These are phyloP conservation scores for Chaetomium olivaceum DNA, from an alignment of 2,329 filamentous ascomycete species.

Conservation along the genomic window DNA sequence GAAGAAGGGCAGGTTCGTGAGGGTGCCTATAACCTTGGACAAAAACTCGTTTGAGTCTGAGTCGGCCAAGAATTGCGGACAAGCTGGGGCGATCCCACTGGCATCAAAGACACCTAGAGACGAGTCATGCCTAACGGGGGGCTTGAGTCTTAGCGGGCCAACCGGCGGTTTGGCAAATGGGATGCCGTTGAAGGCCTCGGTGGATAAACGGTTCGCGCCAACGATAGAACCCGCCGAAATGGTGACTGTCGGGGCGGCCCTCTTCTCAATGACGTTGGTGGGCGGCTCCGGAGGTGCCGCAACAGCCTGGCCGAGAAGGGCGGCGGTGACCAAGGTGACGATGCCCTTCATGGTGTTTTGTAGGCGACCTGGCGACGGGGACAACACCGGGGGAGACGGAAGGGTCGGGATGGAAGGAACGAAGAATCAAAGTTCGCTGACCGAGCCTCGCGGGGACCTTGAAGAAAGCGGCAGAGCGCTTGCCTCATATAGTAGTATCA, in stretches of 20 bases:
- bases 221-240: slow-evolving; percentile 58
- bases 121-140: slow-evolving; percentile 61
- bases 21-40: slow-evolving; percentile 47
- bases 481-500: slow-evolving; percentile 18
- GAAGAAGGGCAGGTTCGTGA: slow-evolving; percentile 59
- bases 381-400: slow-evolving; percentile 5
- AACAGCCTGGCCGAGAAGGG: slow-evolving; percentile 26
- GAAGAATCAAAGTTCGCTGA: slow-evolving; percentile 14
- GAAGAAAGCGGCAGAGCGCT: neutral
- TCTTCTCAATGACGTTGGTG: slow-evolving; percentile 41
- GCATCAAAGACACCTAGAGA: slow-evolving; percentile 63
- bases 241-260: slow-evolving; percentile 53
- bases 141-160: slow-evolving; percentile 66
- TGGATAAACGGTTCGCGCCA: slow-evolving; percentile 45
- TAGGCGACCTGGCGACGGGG: neutral
- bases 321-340: slow-evolving; percentile 26
- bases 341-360: slow-evolving; percentile 33
- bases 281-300: slow-evolving; percentile 36
- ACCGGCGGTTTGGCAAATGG: slow-evolving; percentile 72
- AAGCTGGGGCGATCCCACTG: slow-evolving; percentile 59
- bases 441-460: neutral
- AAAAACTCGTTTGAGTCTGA: slow-evolving; percentile 45
- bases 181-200: slow-evolving; percentile 73
- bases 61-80: slow-evolving; percentile 70
- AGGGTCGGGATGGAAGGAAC: neutral